Evolutionary conservation across 2,329 filamentous ascomycete genomes (phyloP).

Genomic region (Hypoxylon sp.): DNA sequence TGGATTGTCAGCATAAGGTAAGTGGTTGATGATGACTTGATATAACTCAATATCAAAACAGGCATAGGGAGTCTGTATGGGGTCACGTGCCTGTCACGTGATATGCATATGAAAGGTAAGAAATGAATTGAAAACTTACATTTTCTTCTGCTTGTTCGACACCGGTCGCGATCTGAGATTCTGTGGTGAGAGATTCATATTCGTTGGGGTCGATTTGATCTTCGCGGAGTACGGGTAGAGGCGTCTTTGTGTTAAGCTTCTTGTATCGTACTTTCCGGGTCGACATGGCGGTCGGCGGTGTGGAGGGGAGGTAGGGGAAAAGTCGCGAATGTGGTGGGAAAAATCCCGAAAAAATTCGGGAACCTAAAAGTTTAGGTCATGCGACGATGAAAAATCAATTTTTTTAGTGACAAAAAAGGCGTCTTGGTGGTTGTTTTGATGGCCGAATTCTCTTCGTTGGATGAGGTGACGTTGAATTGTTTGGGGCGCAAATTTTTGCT

Average conservation of each 20-base stretch:
- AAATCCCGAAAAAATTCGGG: constrained; percentile 75
- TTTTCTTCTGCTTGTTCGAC: constrained; percentile 98
- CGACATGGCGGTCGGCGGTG: constrained; percentile 66
- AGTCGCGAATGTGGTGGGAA: constrained; percentile 65
- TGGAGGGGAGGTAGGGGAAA: constrained; percentile 54
- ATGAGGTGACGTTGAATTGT: constrained; percentile 72
- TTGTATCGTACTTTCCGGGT: constrained; percentile 83
- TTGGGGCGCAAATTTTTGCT: constrained; percentile 68
- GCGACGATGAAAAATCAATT: constrained; percentile 66
- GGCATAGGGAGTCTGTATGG: not conserved
- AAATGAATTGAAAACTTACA: constrained; percentile 73
- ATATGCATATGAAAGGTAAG: constrained; percentile 56
- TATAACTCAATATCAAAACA: constrained; percentile 26
- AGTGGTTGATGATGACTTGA: constrained; percentile 26
- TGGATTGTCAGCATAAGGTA: constrained; percentile 40
- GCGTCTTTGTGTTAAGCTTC: constrained; percentile 93
- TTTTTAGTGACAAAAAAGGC: constrained; percentile 68
- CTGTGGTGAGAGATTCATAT: constrained; percentile 87
- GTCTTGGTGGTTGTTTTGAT: constrained; percentile 70
- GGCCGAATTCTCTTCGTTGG: constrained; percentile 59
- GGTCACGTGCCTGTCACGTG: constrained; percentile 68
- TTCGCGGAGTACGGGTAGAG: constrained; percentile 88
- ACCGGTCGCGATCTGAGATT: constrained; percentile 92
- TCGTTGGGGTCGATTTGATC: constrained; percentile 88
- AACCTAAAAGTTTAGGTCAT: constrained; percentile 73